Base-by-base conservation (phyloP, 1,139 yeast species). In the Zygosaccharomyces sapae region DNA sequence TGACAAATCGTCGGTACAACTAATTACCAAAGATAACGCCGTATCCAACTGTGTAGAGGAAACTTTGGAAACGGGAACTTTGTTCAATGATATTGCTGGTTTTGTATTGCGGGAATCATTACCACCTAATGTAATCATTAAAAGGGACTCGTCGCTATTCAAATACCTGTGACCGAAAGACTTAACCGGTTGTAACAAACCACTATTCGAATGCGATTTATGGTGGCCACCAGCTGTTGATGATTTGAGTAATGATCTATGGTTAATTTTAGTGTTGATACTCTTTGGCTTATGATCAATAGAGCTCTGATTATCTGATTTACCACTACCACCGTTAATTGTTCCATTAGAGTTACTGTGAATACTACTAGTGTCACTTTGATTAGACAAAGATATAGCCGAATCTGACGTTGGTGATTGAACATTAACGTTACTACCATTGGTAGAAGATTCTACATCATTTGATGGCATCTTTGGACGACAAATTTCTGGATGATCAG, bases 161-260 rank as follows among this genome's bases (percentile, higher is more conserved):
- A 90, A 74, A 62, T 80, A 87, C 45, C 85, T 73, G 63, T 89
- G 96, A 40, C 97, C 97, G 69, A 88, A 86, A 1, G 95, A 85
- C 62, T 87, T 89, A 51, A 86, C 75, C 3, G 84, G 82, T 51
- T 73, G 63, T 19, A 45, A 48, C 18, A 49, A 22, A 10, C 29
- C 20, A 4, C 29, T 38, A 3, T 39, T 38, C 10, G 40, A 6
- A 33, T 46, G 48, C 16, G 35, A 38, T 37, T 46, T 56, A 4
- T 38, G 43, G n/a, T 45, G 48, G 24, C 33, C 40, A 1, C 47
- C 48, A 7, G 41, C 39, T 2, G 50, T 41, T 8, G 56, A 51
- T 9, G 54, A 38, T 16, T 47, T 52, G 9, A 55, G 24, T 7
- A 55, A 34, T 16, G 51, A 46, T n/a, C 45, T 39, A 12, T 49